Evolutionary conservation across 306 rosid genomes (phyloP).

Genomic region (Lathyrus tuberosus): DNA sequence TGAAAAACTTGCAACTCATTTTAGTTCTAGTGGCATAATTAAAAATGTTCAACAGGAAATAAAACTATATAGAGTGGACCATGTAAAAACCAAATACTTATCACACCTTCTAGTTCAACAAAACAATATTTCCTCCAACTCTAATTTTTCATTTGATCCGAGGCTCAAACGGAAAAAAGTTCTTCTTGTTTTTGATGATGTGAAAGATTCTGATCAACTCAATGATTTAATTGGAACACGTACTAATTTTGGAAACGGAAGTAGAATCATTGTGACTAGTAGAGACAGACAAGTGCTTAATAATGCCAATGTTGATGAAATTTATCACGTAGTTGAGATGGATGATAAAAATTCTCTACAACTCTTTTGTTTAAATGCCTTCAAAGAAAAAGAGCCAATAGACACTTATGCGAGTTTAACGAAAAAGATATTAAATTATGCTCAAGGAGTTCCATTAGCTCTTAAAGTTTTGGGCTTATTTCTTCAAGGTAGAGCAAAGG

Average conservation of each 20-base stretch:
- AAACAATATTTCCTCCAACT: background rate
- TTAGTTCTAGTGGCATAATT: background rate
- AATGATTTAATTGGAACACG: background rate
- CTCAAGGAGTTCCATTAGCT: constrained; percentile 44
- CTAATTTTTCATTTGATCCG: background rate
- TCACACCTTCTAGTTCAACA: background rate
- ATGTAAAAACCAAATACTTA: background rate
- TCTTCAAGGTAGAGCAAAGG: constrained; percentile 10
- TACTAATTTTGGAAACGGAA: background rate
- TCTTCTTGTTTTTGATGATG: constrained; percentile 4
- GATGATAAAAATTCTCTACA: background rate
- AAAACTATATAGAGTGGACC: background rate
- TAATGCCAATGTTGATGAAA: background rate
- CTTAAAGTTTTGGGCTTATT: constrained; percentile 42
- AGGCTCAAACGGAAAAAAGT: background rate
- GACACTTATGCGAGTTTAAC: background rate
- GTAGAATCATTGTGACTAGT: constrained; percentile 6
- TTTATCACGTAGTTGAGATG: constrained; percentile 1
- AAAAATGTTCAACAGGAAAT: background rate
- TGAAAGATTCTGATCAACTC: background rate
- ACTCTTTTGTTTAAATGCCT: background rate
- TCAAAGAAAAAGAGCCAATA: background rate
- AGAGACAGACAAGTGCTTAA: background rate
- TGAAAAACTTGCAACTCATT: background rate
- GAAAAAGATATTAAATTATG: constrained; percentile 16